Evolutionary conservation across 2,329 filamentous ascomycete genomes (phyloP), one percentile per base, ranked within the genome.

Genomic region (Coniella lustricola): DNA sequence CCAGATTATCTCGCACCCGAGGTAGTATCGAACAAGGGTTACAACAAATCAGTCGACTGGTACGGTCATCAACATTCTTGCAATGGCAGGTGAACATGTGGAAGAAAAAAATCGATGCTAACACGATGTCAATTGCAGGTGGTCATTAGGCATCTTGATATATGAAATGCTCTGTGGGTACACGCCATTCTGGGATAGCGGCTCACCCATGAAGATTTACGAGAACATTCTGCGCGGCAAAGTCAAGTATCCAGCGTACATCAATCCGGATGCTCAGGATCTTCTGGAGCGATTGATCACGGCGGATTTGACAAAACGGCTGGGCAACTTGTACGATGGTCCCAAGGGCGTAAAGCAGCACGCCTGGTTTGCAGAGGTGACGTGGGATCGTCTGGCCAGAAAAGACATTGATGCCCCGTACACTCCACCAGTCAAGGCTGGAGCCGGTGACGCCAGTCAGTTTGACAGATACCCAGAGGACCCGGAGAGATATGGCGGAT

Each of bases 161-260:
- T 98, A 96, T 67, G 93, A 98, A 75, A 98, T 98, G 93, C 80
- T 98, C 33, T 97, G 93, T 64, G 93, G 93, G 22, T 98, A 96
- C 69, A 98, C 93, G 4, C 93, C 93, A 4, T 98, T 98, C 74
- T 98, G 93, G 91, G 93, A 98, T 66, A 88, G 87, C 60, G 93
- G 91, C 48, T 95, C 89, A 38, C 91, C 93, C 3, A 95, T 98
- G 81, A 96, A 95, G 71, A 98, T 98, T 62, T 98, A 98, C 71
- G 93, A 98, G 73, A 98, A 98, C 66, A 98, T 98, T 61, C 79
- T 98, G 55, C 90, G 90, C 62, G 93, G 91, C 52, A 85, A 87
- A 60, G 87, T 98, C 67, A 97, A 96, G 71, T 98, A 97, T 65
- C 93, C 93, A 46, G 85, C 87, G 5, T 98, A 97, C 66, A 87